Conservation (phyloP, 495 filamentous ascomycete genomes). For the Symbiotaphrina buchneri region DNA sequence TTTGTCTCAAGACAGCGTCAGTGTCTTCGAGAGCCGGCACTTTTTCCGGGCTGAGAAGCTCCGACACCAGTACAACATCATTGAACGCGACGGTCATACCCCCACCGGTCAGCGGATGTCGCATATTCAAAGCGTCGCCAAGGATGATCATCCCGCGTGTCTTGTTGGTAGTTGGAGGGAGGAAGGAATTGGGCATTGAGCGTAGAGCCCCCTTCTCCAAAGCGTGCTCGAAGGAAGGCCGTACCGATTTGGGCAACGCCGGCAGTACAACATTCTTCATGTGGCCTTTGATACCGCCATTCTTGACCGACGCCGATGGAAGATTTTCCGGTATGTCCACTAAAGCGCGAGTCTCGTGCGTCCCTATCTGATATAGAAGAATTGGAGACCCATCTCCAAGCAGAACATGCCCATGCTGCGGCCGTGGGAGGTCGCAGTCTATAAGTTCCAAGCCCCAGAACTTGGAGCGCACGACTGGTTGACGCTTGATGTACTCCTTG, state of each 20-base stretch:
- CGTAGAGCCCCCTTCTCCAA: slow-evolving; percentile 48
- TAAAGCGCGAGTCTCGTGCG: slow-evolving; percentile 75
- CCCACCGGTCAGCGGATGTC: slow-evolving; percentile 80
- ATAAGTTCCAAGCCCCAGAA: slow-evolving; percentile 88
- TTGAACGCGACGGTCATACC: slow-evolving; percentile 93
- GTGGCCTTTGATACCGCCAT: slow-evolving; percentile 67
- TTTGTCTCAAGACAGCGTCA: slow-evolving; percentile 34
- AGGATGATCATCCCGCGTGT: slow-evolving; percentile 59
- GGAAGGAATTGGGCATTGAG: slow-evolving; percentile 86
- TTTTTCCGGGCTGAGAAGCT: slow-evolving; percentile 38
- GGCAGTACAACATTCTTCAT: slow-evolving; percentile 58
- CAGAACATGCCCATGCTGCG: slow-evolving; percentile 67
- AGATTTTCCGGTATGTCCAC: slow-evolving; percentile 72
- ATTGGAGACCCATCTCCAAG: slow-evolving; percentile 61
- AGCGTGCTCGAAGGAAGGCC: slow-evolving; percentile 51
- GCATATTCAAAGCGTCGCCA: slow-evolving; percentile 92
- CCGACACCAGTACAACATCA: slow-evolving; percentile 56
- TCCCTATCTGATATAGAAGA: slow-evolving; percentile 92
- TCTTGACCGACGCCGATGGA: slow-evolving; percentile 40
- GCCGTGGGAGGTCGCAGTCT: slow-evolving; percentile 54
- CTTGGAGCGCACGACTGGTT: slow-evolving; percentile 50
- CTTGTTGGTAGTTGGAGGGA: slow-evolving; percentile 50
- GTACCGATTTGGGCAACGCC: slow-evolving; percentile 44
- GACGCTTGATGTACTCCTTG: slow-evolving; percentile 45
- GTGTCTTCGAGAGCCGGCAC: slow-evolving; percentile 52